Evolutionary conservation across 2,329 filamentous ascomycete species (phyloP).

Genomic region (Magnaporthales sp.): DNA sequence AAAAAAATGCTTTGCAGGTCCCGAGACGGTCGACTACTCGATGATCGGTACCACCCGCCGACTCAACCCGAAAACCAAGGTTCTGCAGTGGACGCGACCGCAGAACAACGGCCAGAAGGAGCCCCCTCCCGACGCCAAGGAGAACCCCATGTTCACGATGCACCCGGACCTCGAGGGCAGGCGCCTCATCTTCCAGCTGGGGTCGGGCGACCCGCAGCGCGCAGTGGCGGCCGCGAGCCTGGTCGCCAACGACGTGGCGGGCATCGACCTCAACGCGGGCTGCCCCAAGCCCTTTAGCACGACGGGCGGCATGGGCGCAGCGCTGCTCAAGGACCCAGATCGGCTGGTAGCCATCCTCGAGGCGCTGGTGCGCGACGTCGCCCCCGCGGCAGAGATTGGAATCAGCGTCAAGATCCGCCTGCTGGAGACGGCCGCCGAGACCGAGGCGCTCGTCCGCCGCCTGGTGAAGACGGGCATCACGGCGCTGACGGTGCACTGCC

Average conservation of each 20-base stretch:
- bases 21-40: conserved; percentile 87
- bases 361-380: conserved; percentile 71
- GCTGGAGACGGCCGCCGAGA: conserved; percentile 67
- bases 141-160: conserved; percentile 75
- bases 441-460: conserved; percentile 65
- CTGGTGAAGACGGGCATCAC: conserved; percentile 86
- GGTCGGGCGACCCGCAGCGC: conserved; percentile 71
- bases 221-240: conserved; percentile 79
- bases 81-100: conserved; percentile 75
- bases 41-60: conserved; percentile 80
- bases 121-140: conserved; percentile 39
- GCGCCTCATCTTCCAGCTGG: conserved; percentile 83
- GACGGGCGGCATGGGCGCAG: conserved; percentile 89
- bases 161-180: conserved; percentile 68
- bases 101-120: conserved; percentile 60
- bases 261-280: conserved; percentile 96
- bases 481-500: conserved; percentile 87
- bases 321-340: conserved; percentile 77
- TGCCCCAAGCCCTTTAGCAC: conserved; percentile 97
- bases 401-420: conserved; percentile 97
- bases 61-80: conserved; percentile 66
- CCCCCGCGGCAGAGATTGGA: conserved; percentile 72
- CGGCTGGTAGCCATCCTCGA: conserved; percentile 75
- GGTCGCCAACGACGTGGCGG: conserved; percentile 78
- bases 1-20: conserved; percentile 42